phyloP scores from a whole-genome alignment of 352 stramenopile species.

The Phytophthora melonis region DNA sequence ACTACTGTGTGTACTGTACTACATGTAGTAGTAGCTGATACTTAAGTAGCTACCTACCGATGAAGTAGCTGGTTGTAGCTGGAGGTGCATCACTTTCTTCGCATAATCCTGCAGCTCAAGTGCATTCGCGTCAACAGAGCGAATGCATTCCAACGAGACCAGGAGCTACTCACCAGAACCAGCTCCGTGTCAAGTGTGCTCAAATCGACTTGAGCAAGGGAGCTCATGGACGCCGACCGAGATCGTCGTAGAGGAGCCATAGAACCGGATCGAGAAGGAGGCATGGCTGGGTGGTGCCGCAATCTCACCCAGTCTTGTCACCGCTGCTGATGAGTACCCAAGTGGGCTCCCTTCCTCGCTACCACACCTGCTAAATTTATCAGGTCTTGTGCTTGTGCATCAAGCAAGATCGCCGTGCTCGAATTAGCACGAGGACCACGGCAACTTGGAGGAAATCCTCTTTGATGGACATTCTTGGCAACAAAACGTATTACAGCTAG shows the following conservation, averaged over 20 bases:
- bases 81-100: slow-evolving; percentile 44
- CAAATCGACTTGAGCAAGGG: slow-evolving; percentile 44
- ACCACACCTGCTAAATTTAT: neutral
- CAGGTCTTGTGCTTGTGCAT: neutral
- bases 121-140: neutral
- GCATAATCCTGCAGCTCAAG: slow-evolving; percentile 38
- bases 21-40: no score
- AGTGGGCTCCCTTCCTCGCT: neutral
- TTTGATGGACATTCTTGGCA: neutral
- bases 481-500: neutral
- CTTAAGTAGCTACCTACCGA: slow-evolving; percentile 21
- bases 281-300: slow-evolving; percentile 1
- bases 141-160: neutral
- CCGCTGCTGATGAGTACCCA: neutral
- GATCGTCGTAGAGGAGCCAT: slow-evolving; percentile 34
- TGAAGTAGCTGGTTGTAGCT: slow-evolving; percentile 34
- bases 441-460: neutral
- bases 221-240: slow-evolving; percentile 41
- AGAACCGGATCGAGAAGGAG: slow-evolving; percentile 17
- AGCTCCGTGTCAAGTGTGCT: slow-evolving; percentile 36
- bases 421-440: neutral
- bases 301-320: neutral
- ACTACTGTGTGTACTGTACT: neutral
- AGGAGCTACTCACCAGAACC: slow-evolving; percentile 29
- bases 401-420: neutral